Percentiles rank a stretch among this genome's conserved stretches.
Conservation (phyloP, 2,329 filamentous ascomycete species). For the Sphaerulina populicola region DNA sequence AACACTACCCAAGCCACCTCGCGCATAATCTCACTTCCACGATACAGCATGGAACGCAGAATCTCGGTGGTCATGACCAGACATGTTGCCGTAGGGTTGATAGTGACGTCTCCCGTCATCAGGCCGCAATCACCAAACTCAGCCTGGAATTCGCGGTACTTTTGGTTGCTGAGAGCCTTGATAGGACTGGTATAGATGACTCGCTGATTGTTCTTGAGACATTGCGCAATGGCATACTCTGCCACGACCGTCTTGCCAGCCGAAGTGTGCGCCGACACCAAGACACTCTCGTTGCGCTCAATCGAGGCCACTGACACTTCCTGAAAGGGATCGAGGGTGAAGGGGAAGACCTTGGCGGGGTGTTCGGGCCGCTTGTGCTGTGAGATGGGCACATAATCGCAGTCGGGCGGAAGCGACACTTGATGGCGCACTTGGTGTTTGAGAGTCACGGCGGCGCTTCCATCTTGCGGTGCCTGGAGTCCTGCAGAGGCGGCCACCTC, state of each 20-base stretch:
- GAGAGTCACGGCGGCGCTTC: slow-evolving; percentile 65
- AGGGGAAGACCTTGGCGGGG: slow-evolving; percentile 75
- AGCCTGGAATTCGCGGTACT: slow-evolving; percentile 90
- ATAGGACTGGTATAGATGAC: slow-evolving; percentile 99
- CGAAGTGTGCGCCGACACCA: slow-evolving; percentile 94
- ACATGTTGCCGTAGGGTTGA: slow-evolving; percentile 96
- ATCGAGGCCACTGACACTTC: slow-evolving; percentile 91
- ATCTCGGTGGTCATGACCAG: slow-evolving; percentile 99
- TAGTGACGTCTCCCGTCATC: slow-evolving; percentile 98
- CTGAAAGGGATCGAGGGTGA: slow-evolving; percentile 95
- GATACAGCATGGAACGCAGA: slow-evolving; percentile 95
- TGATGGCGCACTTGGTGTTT: slow-evolving; percentile 98
- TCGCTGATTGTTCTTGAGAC: slow-evolving; percentile 91
- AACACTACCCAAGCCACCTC: slow-evolving; percentile 98
- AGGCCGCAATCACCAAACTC: slow-evolving; percentile 95
- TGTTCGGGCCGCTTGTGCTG: slow-evolving; percentile 83
- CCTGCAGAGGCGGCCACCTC: slow-evolving; percentile 76
- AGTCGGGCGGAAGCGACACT: slow-evolving; percentile 81
- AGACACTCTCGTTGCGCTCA: slow-evolving; percentile 87
- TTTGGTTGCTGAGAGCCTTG: slow-evolving; percentile 97
- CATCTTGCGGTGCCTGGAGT: slow-evolving; percentile 54
- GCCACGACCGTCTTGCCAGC: slow-evolving; percentile 97
- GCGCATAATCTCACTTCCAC: slow-evolving; percentile 97
- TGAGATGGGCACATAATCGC: slow-evolving; percentile 72
- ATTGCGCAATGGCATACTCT: slow-evolving; percentile 96